Evolutionary conservation across 192 early-diverging fungal genomes (phyloP), one percentile per base, ranked within the genome.

Genomic region (Borealophlyctis nickersoniae): DNA sequence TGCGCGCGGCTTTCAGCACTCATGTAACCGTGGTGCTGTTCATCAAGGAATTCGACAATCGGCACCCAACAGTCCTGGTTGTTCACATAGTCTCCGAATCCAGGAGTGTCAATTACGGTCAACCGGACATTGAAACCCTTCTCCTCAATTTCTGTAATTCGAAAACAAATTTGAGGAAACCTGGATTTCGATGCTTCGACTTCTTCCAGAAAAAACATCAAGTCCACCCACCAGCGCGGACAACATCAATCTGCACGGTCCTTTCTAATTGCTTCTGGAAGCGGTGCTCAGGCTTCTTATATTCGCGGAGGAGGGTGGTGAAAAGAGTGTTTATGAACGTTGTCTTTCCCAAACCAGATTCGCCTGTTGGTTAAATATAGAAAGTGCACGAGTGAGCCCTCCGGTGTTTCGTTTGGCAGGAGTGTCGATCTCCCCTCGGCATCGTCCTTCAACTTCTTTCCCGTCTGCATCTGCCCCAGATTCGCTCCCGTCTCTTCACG

Each of bases 241-340:
- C 92, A 60, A 99, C 92, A 70, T 94, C 95, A 81, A 99, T 98
- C 70, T 96, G 90, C 53, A 99, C 96, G 39, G 96, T 99, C 68
- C 88, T 84, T 67, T 96, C 93, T 33, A 93, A 73, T 81, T 96
- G 89, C 81, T 96, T 94, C 64, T 89, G 82, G 82, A 87, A 89
- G 58, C 96, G 91, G n/a, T 84, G 73, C 55, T 81, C 79, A 14
- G 74, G 75, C 73, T 88, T 88, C 73, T 93, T 90, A 68, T 92
- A 93, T 61, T 96, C 91, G 57, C 92, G 91, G 73, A 99, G 87
- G 49, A 92, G 80, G 28, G 95, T 95, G 30, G 94, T 91, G 72
- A 99, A 94, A 58, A 99, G 86, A 22, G 96, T 99, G 86, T 99
- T 99, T 86, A 97, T 89, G 76, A 94, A 99, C 22, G 96, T 99